Conservation (phyloP, 2,329 filamentous ascomycete genomes). For the Xylariaceae sp. region DNA sequence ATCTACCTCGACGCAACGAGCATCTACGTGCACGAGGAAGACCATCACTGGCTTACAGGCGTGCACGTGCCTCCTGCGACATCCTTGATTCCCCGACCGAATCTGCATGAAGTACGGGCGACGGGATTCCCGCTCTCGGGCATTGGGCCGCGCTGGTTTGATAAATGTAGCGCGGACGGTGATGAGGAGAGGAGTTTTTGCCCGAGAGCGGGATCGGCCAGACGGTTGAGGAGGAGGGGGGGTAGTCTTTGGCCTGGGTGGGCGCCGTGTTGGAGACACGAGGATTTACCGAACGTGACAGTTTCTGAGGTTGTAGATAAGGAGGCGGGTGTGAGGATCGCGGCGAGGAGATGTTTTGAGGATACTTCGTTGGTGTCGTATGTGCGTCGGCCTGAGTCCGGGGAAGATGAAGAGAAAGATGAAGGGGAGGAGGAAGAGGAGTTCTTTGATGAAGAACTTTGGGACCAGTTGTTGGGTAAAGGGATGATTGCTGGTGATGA, state of each 20-base stretch:
- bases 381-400: conserved; percentile 34
- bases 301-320: conserved; percentile 42
- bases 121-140: conserved; percentile 50
- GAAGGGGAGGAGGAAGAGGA: conserved; percentile 30
- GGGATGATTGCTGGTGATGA: conserved; percentile 55
- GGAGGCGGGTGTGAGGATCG: conserved; percentile 40
- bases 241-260: conserved; percentile 24
- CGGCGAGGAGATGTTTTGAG: conserved; percentile 43
- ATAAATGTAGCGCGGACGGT: conserved; percentile 41
- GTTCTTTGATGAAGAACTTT: conserved; percentile 40
- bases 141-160: conserved; percentile 45
- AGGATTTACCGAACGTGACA: conserved; percentile 47
- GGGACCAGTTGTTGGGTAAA: conserved; percentile 44
- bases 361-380: conserved; percentile 42
- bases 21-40: conserved; percentile 53
- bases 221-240: conserved; percentile 12
- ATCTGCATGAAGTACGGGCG: conserved; percentile 41
- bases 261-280: conserved; percentile 50
- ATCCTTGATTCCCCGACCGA: conserved; percentile 32
- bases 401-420: conserved; percentile 12
- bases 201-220: conserved; percentile 29
- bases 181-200: conserved; percentile 40
- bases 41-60: conserved; percentile 45
- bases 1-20: conserved; percentile 46
- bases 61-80: conserved; percentile 33